Evolutionary conservation across 2,329 filamentous ascomycete genomes (phyloP), one percentile per base, ranked within the genome.

Genomic region (Colletotrichum trifolii): DNA sequence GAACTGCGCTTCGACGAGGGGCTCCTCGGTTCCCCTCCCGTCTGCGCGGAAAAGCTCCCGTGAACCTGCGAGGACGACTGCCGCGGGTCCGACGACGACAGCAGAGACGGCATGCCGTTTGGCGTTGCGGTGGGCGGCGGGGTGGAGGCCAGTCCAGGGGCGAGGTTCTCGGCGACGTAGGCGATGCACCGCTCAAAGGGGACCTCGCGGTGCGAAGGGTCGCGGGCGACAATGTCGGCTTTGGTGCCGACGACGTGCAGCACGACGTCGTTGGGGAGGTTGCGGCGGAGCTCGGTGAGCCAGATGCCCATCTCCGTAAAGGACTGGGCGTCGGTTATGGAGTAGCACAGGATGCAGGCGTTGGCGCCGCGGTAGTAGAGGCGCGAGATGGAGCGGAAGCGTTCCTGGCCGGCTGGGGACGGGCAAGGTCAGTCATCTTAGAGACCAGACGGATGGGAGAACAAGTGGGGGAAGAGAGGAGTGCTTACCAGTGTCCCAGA

Each of bases 281-380:
- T 94, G 68, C 88, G 87, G 71, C 93, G 90, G 60, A 97, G 86
- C 79, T 97, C 94, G 66, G 86, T 87, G 67, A 97, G 85, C 94
- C 94, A 97, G 60, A 91, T 86, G 73, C 93, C 93, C 93, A 97
- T 97, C 78, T 97, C 93, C 71, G 88, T 86, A 76, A 97, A 97
- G 66, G 92, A 96, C 71, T 88, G 82, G 67, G 91, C 89, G 76
- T 94, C 91, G 66, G 94, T 97, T 76, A 97, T 96, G 81, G 92
- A 92, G 82, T 97, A 97, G 84, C 94, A 97, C 50, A 97, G 87
- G 66, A 97, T 93, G 73, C 93, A 96, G 64, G 94, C 94, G 75
- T 97, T 95, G 67, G 95, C 95, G 75, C 94, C 94, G 74, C 95
- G 91, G 80, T 99, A 99, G 83, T 98, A 98, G 58, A 99, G 88